Percentiles rank a stretch among this genome's conserved stretches.
Conservation (phyloP, 129 eudicot species). For the Lactuca saligna region DNA sequence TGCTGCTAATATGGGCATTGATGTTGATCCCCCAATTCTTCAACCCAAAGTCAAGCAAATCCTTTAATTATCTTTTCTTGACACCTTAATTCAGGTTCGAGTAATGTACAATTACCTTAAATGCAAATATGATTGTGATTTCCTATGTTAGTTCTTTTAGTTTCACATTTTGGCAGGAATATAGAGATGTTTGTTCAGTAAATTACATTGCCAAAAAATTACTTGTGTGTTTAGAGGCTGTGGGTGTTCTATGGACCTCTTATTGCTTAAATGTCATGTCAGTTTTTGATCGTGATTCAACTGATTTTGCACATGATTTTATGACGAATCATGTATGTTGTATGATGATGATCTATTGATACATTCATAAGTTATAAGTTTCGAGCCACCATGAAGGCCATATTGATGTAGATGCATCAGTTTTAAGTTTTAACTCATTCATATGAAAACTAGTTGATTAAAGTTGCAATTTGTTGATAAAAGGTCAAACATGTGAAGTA, state of each 20-base stretch:
- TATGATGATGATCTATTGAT: too few relatives aligned
- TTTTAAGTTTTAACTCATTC: too few relatives aligned
- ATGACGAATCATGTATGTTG: too few relatives aligned
- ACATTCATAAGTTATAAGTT: too few relatives aligned
- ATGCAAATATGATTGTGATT: constrained; percentile 31
- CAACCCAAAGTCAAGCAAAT: constrained; percentile 64
- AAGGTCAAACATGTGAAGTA: too few relatives aligned
- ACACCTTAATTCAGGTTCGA: constrained; percentile 24
- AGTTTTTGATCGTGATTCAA: background rate
- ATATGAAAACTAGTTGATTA: too few relatives aligned
- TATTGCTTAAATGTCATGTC: too few relatives aligned
- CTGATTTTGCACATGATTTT: too few relatives aligned
- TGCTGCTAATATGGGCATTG: constrained; percentile 97
- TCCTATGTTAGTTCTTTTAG: constrained; percentile 1
- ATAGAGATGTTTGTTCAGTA: constrained; percentile 21
- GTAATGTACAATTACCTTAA: constrained; percentile 27
- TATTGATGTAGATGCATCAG: too few relatives aligned
- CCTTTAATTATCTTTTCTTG: constrained; percentile 35
- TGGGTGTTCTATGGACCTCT: background rate
- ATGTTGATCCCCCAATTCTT: constrained; percentile 93
- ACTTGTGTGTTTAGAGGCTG: background rate
- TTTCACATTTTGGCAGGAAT: constrained; percentile 25
- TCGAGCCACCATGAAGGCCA: too few relatives aligned
- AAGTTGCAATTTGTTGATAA: too few relatives aligned
- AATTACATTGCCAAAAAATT: constrained; percentile 10